phyloP scores from a whole-genome alignment of 306 rosid genomes.

The Urtica urens region DNA sequence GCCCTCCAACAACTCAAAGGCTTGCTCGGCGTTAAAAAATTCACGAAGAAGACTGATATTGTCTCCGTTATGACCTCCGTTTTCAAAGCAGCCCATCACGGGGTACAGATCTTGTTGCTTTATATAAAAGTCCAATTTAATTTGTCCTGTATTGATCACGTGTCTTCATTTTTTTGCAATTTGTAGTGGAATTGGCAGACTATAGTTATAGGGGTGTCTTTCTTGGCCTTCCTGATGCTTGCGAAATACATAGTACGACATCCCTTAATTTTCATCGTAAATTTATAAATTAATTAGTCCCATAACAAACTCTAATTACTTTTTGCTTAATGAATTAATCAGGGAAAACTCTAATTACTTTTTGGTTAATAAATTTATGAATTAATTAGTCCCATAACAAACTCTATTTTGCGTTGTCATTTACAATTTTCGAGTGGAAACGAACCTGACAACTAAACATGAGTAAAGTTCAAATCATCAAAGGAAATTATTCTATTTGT shows the following conservation, averaged over 20 bases:
- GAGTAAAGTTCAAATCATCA: no score
- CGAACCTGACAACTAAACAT: no score
- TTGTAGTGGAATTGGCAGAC: constrained; percentile 99
- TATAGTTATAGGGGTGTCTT: constrained; percentile 48
- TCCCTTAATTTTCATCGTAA: no score
- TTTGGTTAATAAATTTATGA: no score
- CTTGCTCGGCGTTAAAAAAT: constrained; percentile 42
- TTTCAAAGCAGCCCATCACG: constrained; percentile 36
- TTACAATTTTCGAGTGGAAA: no score
- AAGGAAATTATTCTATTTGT: no score
- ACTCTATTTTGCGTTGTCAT: no score
- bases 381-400: not conserved
- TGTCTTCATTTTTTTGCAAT: constrained; percentile 17
- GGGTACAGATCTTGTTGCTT: constrained; percentile 27
- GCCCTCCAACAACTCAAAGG: constrained; percentile 87
- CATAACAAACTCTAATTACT: not conserved
- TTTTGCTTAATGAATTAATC: no score
- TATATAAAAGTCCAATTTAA: not conserved
- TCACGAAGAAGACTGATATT: constrained; percentile 73
- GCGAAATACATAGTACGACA: constrained; percentile 64
- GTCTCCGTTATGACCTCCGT: constrained; percentile 63
- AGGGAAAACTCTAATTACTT: no score
- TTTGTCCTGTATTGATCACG: no score
- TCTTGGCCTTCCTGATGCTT: constrained; percentile 47
- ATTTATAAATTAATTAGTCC: no score